A percentile compares a stretch with the other conserved stretches of the same genome.
Conservation (phyloP, 179 eudicot genomes). For the Monotropa hypopitys region DNA sequence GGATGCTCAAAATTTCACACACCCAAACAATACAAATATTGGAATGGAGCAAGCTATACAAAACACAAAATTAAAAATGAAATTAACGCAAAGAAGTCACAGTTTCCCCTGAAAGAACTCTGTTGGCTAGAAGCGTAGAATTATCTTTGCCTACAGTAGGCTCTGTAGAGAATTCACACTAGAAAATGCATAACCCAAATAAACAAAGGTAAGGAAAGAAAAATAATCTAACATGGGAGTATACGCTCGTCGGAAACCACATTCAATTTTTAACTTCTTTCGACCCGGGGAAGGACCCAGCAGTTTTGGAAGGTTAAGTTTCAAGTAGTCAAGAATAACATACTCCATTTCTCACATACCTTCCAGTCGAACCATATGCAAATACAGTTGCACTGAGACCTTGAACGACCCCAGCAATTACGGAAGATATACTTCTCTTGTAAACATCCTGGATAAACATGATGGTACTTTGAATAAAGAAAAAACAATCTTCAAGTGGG, state of each 20-base stretch:
- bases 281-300: neutral
- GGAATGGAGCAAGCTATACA: neutral
- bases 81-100: neutral
- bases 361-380: constrained; percentile 90
- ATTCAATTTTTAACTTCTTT: neutral
- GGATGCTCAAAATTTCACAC: neutral
- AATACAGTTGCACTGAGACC: constrained; percentile 76
- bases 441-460: constrained; percentile 52
- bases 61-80: neutral
- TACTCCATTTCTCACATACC: constrained; percentile 25
- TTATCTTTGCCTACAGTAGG: neutral
- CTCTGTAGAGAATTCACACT: neutral
- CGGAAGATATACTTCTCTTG: constrained; percentile 43
- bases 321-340: neutral
- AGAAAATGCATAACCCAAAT: neutral
- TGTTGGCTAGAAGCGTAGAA: neutral
- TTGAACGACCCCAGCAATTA: constrained; percentile 64
- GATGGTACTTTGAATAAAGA: neutral
- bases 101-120: neutral
- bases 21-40: neutral
- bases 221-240: neutral
- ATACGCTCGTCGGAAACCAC: neutral
- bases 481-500: neutral
- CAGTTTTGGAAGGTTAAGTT: neutral
- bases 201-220: neutral